Evolutionary conservation across 352 stramenopile species (phyloP).

Genomic region (Globisporangium megalacanthum): DNA sequence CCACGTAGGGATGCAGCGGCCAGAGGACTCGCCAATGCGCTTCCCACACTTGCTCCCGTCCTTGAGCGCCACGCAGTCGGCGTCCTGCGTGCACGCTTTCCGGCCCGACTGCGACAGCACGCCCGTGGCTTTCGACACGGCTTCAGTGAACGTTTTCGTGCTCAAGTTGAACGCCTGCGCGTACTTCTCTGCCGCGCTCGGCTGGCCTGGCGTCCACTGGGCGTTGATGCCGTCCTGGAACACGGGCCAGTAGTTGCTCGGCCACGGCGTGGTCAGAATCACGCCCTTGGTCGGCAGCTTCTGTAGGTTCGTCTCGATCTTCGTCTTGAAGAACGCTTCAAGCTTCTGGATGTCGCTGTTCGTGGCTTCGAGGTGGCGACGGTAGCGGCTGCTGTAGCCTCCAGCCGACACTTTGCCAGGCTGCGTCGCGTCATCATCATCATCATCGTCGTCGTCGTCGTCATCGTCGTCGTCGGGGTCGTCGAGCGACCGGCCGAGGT

Average conservation of each 20-base stretch:
- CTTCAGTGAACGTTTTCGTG: constrained; percentile 27
- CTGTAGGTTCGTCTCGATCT: constrained; percentile 45
- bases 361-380: constrained; percentile 4
- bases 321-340: constrained; percentile 36
- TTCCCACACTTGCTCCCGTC: constrained; percentile 41
- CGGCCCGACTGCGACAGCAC: constrained; percentile 34
- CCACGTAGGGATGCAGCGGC: constrained; percentile 52
- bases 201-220: constrained; percentile 24
- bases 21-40: constrained; percentile 17
- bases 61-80: constrained; percentile 27
- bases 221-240: constrained; percentile 64
- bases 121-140: constrained; percentile 37
- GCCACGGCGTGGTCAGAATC: constrained; percentile 47
- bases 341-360: constrained; percentile 36
- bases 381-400: background rate
- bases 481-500: constrained; percentile 6
- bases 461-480: constrained; percentile 7
- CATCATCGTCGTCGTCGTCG: constrained; percentile 3
- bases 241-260: constrained; percentile 63
- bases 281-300: constrained; percentile 38
- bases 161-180: constrained; percentile 41
- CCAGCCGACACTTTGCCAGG: constrained; percentile 3
- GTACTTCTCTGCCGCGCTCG: constrained; percentile 49
- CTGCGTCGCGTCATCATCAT: constrained; percentile 1
- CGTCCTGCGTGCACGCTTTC: constrained; percentile 20